Evolutionary conservation across 192 early-diverging fungal species (phyloP), one percentile per base, ranked within the genome.

Genomic region (Podila clonocystis): DNA sequence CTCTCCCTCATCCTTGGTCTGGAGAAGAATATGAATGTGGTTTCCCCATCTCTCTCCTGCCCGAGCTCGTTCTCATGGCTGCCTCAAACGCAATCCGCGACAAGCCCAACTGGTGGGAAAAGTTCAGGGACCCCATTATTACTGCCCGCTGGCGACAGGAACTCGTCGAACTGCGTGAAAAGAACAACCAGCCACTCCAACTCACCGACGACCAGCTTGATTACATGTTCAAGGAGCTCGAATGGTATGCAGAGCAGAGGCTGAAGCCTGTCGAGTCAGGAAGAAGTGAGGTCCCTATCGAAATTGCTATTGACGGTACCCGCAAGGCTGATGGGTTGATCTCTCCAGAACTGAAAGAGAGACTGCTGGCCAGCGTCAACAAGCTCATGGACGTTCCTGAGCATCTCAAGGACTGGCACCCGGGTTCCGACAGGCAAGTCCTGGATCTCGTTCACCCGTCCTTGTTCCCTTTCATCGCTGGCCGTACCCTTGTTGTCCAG

Each of bases 371-470:
- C 1, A 70, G 79, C 3, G 72, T 79, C 20, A 22, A 73, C 45
- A 73, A 62, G 15, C 76, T 89, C 19, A 82, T 84, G 48, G 63
- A 79, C n/a, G 74, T 77, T 15, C 80, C 82, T 0, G 74, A 72
- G 1, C 68, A 65, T 26, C 38, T 58, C 20, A 73, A 68, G 62
- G 84, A 87, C 70, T 90, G 84, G 74, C 85, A 90, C 75, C 83
- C 82, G 2, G 76, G 82, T 9, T 62, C 73, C 12, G 68, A 88
- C 26, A 38, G 65, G 9, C 63, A 84, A 58, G 84, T 88, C 15
- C 73, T 89, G 50, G 84, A 88, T 64, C 70, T 90, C 33, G 74
- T 91, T 26, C 88, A 90, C 64, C 89, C 89, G 24, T 88, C 63
- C 0, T 4, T 65, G 26, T 65, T 50, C 28, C 63, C 22, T 2